phyloP scores from a whole-genome alignment of 2,329 filamentous ascomycete species.

The Atkinsonella texensis region DNA sequence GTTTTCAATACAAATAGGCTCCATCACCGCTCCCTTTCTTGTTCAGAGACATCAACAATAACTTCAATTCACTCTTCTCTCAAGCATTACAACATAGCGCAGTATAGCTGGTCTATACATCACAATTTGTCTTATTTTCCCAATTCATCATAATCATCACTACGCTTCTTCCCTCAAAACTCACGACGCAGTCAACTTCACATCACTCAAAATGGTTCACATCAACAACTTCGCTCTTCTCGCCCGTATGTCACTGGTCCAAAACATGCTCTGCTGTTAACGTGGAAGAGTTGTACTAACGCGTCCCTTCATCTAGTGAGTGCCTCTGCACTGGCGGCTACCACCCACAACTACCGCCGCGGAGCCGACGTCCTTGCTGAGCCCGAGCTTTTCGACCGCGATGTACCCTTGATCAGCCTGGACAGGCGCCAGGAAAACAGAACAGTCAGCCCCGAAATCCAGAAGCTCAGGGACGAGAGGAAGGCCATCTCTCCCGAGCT shows the following conservation, averaged over 20 bases:
- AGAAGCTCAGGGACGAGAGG: conserved; percentile 4
- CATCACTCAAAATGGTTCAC: conserved; percentile 5
- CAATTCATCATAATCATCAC: too few species aligned
- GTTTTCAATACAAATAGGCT: too few species aligned
- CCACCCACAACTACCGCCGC: conserved; percentile 1
- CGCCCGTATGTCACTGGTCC: conserved; percentile 3
- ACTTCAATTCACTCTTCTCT: neutral
- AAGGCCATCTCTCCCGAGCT: conserved; percentile 3
- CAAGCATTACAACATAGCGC: neutral
- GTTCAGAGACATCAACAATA: neutral
- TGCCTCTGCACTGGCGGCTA: conserved; percentile 4
- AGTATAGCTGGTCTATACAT: conserved; percentile 5
- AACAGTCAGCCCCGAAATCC: neutral
- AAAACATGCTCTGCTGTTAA: too few species aligned
- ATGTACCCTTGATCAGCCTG: neutral
- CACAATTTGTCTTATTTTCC: neutral
- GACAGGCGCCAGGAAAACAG: neutral
- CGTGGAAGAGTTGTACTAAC: too few species aligned
- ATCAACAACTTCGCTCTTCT: conserved; percentile 5
- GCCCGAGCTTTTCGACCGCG: neutral
- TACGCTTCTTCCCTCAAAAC: too few species aligned
- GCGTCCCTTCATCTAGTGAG: conserved; percentile 1
- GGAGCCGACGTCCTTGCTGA: neutral
- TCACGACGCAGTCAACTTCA: neutral
- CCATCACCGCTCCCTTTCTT: too few species aligned